Evolutionary conservation across 495 filamentous ascomycete species (phyloP).

Genomic region (Aspergillus heteromorphus): DNA sequence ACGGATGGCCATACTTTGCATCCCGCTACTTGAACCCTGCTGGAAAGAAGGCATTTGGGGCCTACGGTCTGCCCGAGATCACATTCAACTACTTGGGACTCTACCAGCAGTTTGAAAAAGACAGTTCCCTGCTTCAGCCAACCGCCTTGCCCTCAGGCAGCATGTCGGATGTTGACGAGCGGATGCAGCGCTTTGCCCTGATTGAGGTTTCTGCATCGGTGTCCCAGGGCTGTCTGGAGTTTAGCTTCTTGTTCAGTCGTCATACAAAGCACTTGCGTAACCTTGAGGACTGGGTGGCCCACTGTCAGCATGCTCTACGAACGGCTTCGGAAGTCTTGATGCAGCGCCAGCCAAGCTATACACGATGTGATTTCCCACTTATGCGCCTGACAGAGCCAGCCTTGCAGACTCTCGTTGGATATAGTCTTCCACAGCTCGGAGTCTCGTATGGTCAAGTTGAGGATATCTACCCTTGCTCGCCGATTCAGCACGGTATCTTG

Average conservation of each 20-base stretch:
- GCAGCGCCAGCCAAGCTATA: slow-evolving; percentile 20
- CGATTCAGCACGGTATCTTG: slow-evolving; percentile 39
- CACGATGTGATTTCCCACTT: slow-evolving; percentile 40
- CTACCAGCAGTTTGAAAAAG: slow-evolving; percentile 44
- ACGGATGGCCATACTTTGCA: slow-evolving; percentile 26
- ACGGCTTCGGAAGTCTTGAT: too few species aligned
- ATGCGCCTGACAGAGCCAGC: slow-evolving; percentile 5
- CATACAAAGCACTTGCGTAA: not conserved
- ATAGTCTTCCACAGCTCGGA: slow-evolving; percentile 38
- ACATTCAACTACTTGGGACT: slow-evolving; percentile 55
- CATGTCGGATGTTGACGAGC: slow-evolving; percentile 21
- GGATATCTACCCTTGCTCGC: slow-evolving; percentile 37
- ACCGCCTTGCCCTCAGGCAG: slow-evolving; percentile 9
- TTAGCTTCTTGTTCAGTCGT: not conserved
- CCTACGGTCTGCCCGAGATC: slow-evolving; percentile 51
- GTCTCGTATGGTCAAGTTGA: slow-evolving; percentile 20
- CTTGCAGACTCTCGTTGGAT: slow-evolving; percentile 26
- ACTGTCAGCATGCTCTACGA: too few species aligned
- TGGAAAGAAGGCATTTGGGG: slow-evolving; percentile 14
- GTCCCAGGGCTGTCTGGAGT: not conserved
- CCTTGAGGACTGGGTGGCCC: not conserved
- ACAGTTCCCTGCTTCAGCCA: slow-evolving; percentile 20
- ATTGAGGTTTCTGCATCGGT: slow-evolving; percentile 30
- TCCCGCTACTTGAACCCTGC: slow-evolving; percentile 4
- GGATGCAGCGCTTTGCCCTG: slow-evolving; percentile 43